Evolutionary conservation across 495 filamentous ascomycete species (phyloP), one percentile per base, ranked within the genome.

Genomic region (Talaromyces liani): DNA sequence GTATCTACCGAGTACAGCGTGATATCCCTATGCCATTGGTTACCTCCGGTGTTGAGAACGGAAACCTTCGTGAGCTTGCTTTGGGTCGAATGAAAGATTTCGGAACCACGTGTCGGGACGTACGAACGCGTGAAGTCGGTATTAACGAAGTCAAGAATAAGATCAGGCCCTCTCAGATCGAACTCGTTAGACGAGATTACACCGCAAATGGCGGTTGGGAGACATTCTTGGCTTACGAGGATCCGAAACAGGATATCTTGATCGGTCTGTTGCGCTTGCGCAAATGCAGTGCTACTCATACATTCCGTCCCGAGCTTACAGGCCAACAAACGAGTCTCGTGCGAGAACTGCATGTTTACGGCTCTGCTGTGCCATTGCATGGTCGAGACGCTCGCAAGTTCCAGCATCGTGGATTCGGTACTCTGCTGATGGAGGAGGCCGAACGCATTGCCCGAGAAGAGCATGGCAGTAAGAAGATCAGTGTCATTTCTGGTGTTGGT

Each of bases 61-160:
- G 94, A 55, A 98, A 98, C 70, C 80, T 98, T 59, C 88, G 94
- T 63, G 94, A 98, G 69, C 81, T 98, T 10, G 92, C 94, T 2
- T 77, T 98, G 66, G 89, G 90, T 31, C 83, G 94, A 25, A 98
- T 98, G 94, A 98, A 97, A 72, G 94, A 98, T 71, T 98, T 98
- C 61, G 94, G 94, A 24, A 98, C 94, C 1, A 91, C 91, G 4
- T 98, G 94, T 72, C 91, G 94, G 63, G 94, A 98, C 68, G 95
- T 98, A n/a, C 89, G 94, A 14, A 98, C 94, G 2, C 87, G 94
- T 56, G 94, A 98, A 78, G 94, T 98, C 61, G 94, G 94, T 57
- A 91, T 98, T 77, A 97, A 98, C 72, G 94, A 98, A 75, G 93
- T 98, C 64, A 98, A 98, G 76, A 86, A 98, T 78, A 97, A 96